Evolutionary conservation across 352 stramenopile species (phyloP), one percentile per base, ranked within the genome.

Genomic region (Phytophthora pinifolia): DNA sequence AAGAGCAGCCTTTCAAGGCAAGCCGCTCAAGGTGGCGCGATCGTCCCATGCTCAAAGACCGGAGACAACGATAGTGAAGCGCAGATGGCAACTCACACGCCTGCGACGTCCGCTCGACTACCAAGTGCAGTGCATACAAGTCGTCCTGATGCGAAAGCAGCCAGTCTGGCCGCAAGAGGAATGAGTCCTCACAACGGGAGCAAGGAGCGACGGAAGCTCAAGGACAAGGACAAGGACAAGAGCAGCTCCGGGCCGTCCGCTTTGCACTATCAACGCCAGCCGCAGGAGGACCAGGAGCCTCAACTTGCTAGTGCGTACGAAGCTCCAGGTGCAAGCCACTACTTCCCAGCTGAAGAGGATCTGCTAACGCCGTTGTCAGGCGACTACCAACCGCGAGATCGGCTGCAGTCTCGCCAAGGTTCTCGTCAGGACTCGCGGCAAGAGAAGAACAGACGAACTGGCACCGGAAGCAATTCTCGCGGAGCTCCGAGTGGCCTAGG

Each of bases 361-460:
- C 38, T 86, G 10, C 49, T 89, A 7, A 34, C 67, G 2, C 72
- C 77, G 25, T 31, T 85, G 0, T 49, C 58, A 1, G 51, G 61
- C 10, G 76, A 87, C 14, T 92, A 92, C 44, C 77, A 86, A 43
- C 74, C 83, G 9, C 67, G 79, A 10, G 83, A 93, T 58, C 77
- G 83, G 3, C 65, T 93, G 18, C 77, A 91, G 39, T 93, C 83
- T 10, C 75, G 83, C 6, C 83, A 93, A 49, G 79, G 83, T 1
- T 90, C 76, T 6, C 62, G 83, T 0, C 80, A 88, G 43, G 75
- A 74, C 14, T 76, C 73, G 10, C 67, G 74, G 3, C 62, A 76
- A 27, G 47, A 72, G 25, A 67, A 50, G 38, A 58, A 48, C 15
- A 17, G 25, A 51, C 45, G 50, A 41, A 49, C 15, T 54, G 50